Base-by-base conservation (phyloP, 768 basidiomycete species). In the Suillus clintonianus region DNA sequence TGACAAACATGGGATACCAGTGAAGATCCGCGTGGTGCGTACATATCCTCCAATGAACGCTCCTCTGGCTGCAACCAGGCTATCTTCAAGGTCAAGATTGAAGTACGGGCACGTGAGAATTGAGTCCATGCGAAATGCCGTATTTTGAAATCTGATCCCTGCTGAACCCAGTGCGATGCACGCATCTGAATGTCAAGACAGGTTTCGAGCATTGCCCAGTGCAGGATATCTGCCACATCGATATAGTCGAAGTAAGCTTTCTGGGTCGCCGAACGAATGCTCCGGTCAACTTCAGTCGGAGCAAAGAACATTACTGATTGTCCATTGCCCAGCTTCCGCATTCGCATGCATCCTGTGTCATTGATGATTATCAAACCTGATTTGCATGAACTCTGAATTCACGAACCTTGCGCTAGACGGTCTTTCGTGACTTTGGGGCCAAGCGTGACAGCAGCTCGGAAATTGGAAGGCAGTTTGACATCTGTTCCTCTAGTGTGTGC, bases 301-400 rank as follows among this genome's bases (percentile, higher is more conserved):
- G 80, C 83, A 53, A 82, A 81, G 66, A 85, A 84, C 61, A 80
- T 70, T n/a, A 84, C 68, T 2, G 83, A 80, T 60, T 85, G 83
- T 0, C 79, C 80, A 11, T 72, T 68, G 14, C 84, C 84, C 1
- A 85, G 74, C 66, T 78, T 76, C 3, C 84, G 76, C 83, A 85
- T 83, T 14, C 83, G 75, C 83, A 85, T 85, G 60, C 83, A 85
- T 4, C 83, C 83, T 84, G 24, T 27, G 3, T 24, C 15, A 24
- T 56, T 17, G n/a, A 7, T 5, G 3, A 51, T 1, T 14, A 10
- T 27, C 19, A 13, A 34, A 53, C 7, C 10, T 8, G 11, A 22
- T 34, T 8, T 2, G 2, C 19, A 56, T 27, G 11, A 56, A 24
- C 9, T 39, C 22, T 32, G 4, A 5, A 10, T 3, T 7, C 5